phyloP scores from a whole-genome alignment of 768 basidiomycete species.

The Nidularia sp. region DNA sequence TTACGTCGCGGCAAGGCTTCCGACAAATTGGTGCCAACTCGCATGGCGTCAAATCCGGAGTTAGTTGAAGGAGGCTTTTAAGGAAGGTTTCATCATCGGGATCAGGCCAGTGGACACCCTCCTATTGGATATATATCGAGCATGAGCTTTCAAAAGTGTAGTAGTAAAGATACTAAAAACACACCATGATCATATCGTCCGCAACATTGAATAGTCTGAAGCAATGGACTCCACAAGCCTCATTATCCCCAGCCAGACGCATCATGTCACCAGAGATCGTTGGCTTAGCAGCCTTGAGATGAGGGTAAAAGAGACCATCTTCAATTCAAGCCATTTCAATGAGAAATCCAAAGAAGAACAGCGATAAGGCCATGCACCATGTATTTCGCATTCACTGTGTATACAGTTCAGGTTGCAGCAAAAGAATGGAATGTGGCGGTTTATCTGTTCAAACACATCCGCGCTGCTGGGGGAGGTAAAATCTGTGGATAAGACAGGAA shows the following conservation, averaged over 20 bases:
- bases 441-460: constrained; percentile 26
- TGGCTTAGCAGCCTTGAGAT: not conserved
- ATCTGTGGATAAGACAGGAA: constrained; percentile 4
- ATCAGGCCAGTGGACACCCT: constrained; percentile 18
- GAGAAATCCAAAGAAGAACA: not conserved
- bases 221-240: constrained; percentile 1
- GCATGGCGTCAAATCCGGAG: constrained; percentile 46
- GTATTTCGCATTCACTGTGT: constrained; percentile 35
- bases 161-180: not conserved
- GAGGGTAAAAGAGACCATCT: constrained; percentile 1
- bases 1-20: constrained; percentile 41
- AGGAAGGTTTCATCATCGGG: constrained; percentile 19
- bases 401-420: constrained; percentile 46
- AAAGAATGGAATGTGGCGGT: constrained; percentile 26
- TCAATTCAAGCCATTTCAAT: not conserved
- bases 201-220: not conserved
- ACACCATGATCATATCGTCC: constrained; percentile 7
- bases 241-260: not conserved
- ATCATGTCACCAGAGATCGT: not conserved
- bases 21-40: constrained; percentile 43
- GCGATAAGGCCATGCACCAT: not conserved
- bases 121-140: constrained; percentile 8
- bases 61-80: constrained; percentile 30
- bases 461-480: constrained; percentile 10
- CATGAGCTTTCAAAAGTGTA: not conserved